A percentile compares a stretch with the other conserved stretches of the same genome.
phyloP scores from a whole-genome alignment of 2,329 filamentous ascomycete genomes.

The Diaporthe sp. region DNA sequence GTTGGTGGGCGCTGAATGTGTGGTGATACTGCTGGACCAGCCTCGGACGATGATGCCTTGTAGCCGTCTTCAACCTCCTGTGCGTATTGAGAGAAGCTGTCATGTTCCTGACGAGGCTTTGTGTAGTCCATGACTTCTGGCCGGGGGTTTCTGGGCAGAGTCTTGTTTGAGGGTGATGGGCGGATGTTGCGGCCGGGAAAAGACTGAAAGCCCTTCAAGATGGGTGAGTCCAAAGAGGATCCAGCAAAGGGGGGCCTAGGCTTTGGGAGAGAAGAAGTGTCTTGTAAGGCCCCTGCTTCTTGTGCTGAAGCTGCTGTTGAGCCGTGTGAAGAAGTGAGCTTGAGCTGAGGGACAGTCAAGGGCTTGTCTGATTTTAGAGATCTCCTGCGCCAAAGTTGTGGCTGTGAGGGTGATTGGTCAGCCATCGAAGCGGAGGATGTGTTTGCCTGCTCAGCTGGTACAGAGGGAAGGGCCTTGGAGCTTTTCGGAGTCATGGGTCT shows the following conservation, averaged over 20 bases:
- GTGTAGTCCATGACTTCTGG: constrained; percentile 44
- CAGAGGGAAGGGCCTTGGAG: constrained; percentile 21
- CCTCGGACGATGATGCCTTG: constrained; percentile 28
- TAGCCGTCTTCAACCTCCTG: constrained; percentile 38
- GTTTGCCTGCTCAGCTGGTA: constrained; percentile 44
- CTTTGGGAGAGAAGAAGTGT: constrained; percentile 44
- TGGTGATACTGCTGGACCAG: constrained; percentile 28
- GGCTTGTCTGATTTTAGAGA: constrained; percentile 62
- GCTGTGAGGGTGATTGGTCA: constrained; percentile 45
- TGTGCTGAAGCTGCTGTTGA: constrained; percentile 57
- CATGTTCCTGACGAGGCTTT: constrained; percentile 22
- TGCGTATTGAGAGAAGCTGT: constrained; percentile 36
- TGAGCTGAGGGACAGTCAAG: constrained; percentile 61
- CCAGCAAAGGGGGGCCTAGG: constrained; percentile 26
- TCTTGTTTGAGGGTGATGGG: constrained; percentile 43
- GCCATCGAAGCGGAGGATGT: constrained; percentile 42
- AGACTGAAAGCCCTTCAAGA: constrained; percentile 34
- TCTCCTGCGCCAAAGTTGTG: constrained; percentile 63
- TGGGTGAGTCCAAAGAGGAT: constrained; percentile 37
- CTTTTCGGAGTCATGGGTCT: constrained; percentile 33
- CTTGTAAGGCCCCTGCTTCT: constrained; percentile 36
- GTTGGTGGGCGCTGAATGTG: constrained; percentile 57
- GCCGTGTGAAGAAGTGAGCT: constrained; percentile 62
- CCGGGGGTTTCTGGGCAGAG: constrained; percentile 28
- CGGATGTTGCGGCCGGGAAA: constrained; percentile 49